A percentile compares a stretch with the other conserved stretches of the same genome.
Evolutionary conservation across 139 green algal species (phyloP).

Genomic region (Asterochloris sp.): DNA sequence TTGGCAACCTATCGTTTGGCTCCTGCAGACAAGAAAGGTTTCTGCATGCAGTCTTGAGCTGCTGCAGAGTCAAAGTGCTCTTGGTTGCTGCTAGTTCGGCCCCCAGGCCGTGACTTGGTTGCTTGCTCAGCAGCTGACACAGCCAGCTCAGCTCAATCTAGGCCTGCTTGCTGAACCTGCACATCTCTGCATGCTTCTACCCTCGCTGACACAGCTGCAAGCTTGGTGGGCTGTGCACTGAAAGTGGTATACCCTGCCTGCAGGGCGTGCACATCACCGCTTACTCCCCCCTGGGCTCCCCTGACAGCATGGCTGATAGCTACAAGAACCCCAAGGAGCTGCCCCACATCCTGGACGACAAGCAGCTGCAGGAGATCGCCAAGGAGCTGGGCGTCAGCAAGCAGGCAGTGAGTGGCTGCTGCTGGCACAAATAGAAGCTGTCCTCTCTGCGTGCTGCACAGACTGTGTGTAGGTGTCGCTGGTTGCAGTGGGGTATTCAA

Average conservation of each 20-base stretch:
- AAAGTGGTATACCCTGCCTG: background rate
- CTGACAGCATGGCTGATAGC: slow-evolving; percentile 65
- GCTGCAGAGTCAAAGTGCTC: no score
- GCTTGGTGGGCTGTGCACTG: background rate
- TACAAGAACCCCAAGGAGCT: slow-evolving; percentile 48
- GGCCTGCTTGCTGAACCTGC: slow-evolving; percentile 43
- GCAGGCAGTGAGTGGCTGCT: slow-evolving; percentile 43
- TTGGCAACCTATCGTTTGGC: background rate
- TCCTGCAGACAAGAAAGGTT: background rate
- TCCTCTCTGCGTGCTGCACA: background rate
- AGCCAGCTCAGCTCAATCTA: background rate
- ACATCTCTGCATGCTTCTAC: slow-evolving; percentile 86
- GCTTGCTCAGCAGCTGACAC: background rate
- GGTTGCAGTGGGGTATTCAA: background rate
- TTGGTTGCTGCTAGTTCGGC: background rate
- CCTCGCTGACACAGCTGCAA: slow-evolving; percentile 45
- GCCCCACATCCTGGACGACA: slow-evolving; percentile 61
- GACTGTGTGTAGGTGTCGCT: background rate
- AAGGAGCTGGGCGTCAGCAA: slow-evolving; percentile 48
- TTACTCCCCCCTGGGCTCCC: slow-evolving; percentile 85
- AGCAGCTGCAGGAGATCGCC: slow-evolving; percentile 52
- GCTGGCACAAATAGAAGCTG: background rate
- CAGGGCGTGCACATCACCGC: slow-evolving; percentile 84
- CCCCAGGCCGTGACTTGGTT: background rate
- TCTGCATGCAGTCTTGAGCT: background rate